Evolutionary conservation across 306 rosid species (phyloP), one percentile per base, ranked within the genome.

Genomic region (Castanopsis chinensis): DNA sequence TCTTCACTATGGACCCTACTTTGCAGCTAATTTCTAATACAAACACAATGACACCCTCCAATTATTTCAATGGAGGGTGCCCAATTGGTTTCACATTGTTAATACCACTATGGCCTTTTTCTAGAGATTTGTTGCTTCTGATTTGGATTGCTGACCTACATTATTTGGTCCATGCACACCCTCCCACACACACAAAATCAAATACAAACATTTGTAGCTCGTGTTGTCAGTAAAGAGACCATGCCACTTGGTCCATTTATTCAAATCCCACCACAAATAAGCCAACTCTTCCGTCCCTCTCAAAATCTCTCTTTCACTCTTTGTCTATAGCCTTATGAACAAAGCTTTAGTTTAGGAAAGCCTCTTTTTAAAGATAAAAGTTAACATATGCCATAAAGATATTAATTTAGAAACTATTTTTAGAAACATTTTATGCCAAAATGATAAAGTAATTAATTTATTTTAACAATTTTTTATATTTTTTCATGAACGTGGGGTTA

Each of bases 1-100:
- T 79, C 81, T 72, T 74, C 53, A 51, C 61, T 41, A 80, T 79
- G 92, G 97, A 83, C 80, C 90, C 78, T 80, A 79, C 90, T 72
- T 52, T 85, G 90, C 80, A 79, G 74, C 52, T 51, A 61, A 37
- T 73, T 83, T 77, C 71, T 56, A 15, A 13, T 63, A 82, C 83
- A 85, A 85, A 85, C 57, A 71, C 78, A 77, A 73, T 71, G 82
- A 78, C 80, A 75, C 41, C 52, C 68, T 74, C 79, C 76, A 85
- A 80, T 77, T 37, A 71, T 77, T 69, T 61, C 72, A 69, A 69
- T 78, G 80, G 68, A 73, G 86, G 60, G 78, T 80, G 70, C 72
- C 74, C 84, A 61, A 76, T 41, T 79, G 77, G 84, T 86, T 83
- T 78, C 84, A 43, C 83, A 56, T 76, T 81, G 78, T 51, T 82